These are phyloP conservation scores for Aeminium ludgeri DNA, from an alignment of 495 filamentous ascomycete genomes.

Conservation along the genomic window DNA sequence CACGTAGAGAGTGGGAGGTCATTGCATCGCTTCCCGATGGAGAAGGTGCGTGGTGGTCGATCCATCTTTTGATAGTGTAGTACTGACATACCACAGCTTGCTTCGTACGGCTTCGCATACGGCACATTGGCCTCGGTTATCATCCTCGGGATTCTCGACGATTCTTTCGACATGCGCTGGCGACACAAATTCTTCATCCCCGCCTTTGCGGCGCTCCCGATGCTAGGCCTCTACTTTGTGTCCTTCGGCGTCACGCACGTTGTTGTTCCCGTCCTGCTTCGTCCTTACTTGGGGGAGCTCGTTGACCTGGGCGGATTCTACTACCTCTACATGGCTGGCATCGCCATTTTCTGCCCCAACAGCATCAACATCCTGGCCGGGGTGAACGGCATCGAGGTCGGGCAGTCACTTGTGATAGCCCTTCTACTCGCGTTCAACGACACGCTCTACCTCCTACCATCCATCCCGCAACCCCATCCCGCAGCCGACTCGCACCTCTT, in stretches of 20 bases:
- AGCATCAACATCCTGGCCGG: conserved; percentile 97
- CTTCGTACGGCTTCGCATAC: conserved; percentile 86
- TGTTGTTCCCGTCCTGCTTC: conserved; percentile 70
- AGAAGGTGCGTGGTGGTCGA: conserved; percentile 43
- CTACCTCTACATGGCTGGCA: conserved; percentile 87
- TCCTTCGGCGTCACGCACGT: conserved; percentile 94
- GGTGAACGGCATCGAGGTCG: conserved; percentile 93
- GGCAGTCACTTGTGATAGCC: conserved; percentile 84
- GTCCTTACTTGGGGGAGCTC: conserved; percentile 65
- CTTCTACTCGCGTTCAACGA: conserved; percentile 73
- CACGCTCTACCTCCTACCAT: conserved; percentile 51
- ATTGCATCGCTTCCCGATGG: conserved; percentile 82
- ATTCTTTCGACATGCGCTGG: conserved; percentile 97
- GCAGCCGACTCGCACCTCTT: conserved; percentile 92
- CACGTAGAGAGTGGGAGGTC: conserved; percentile 61
- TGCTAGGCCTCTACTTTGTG: conserved; percentile 94
- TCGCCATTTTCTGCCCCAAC: conserved; percentile 93
- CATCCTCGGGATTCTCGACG: conserved; percentile 84
- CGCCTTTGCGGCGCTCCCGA: conserved; percentile 79
- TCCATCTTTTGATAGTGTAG: neutral
- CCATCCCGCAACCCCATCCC: conserved; percentile 52
- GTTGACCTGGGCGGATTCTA: conserved; percentile 80
- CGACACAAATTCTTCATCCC: conserved; percentile 96
- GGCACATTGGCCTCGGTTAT: conserved; percentile 78
- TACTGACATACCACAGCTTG: conserved; percentile 40